Conservation (phyloP, 352 stramenopile genomes). For the Lagenidium giganteum region DNA sequence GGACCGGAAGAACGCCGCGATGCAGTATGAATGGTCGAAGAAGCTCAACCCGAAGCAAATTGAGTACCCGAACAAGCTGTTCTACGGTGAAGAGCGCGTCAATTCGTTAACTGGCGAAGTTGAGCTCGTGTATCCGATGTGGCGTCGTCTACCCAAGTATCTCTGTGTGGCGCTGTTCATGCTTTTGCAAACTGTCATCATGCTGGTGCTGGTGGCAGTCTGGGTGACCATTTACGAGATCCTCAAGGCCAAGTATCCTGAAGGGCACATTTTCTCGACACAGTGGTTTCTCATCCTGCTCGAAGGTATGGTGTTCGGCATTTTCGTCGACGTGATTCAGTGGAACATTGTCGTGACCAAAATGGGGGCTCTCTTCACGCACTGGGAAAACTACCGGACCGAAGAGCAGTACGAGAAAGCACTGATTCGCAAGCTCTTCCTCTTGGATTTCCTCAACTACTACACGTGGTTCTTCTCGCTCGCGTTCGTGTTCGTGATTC, state of each 20-base stretch:
- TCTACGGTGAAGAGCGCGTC: constrained; percentile 54
- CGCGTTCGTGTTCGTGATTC: constrained; percentile 85
- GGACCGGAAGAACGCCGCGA: constrained; percentile 69
- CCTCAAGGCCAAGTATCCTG: constrained; percentile 76
- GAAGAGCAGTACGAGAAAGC: constrained; percentile 82
- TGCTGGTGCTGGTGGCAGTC: constrained; percentile 79
- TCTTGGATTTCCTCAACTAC: constrained; percentile 88
- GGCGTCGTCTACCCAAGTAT: constrained; percentile 68
- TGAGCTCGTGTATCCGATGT: constrained; percentile 62
- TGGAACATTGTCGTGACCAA: constrained; percentile 90
- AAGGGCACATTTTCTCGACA: constrained; percentile 72
- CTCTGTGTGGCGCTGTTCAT: constrained; percentile 78
- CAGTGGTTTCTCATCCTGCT: constrained; percentile 83
- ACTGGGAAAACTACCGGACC: constrained; percentile 87
- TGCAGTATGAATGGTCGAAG: constrained; percentile 79
- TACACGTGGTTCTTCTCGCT: constrained; percentile 91
- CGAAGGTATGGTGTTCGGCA: constrained; percentile 77
- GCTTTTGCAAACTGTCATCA: constrained; percentile 78
- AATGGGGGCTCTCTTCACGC: constrained; percentile 75
- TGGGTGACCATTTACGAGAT: constrained; percentile 89
- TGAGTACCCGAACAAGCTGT: constrained; percentile 80
- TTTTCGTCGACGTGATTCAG: constrained; percentile 87
- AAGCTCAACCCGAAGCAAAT: constrained; percentile 82
- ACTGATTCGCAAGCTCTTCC: constrained; percentile 79
- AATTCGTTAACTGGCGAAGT: constrained; percentile 74